phyloP scores from a whole-genome alignment of 1,284 basidiomycete species.

The Leccinum insolens region DNA sequence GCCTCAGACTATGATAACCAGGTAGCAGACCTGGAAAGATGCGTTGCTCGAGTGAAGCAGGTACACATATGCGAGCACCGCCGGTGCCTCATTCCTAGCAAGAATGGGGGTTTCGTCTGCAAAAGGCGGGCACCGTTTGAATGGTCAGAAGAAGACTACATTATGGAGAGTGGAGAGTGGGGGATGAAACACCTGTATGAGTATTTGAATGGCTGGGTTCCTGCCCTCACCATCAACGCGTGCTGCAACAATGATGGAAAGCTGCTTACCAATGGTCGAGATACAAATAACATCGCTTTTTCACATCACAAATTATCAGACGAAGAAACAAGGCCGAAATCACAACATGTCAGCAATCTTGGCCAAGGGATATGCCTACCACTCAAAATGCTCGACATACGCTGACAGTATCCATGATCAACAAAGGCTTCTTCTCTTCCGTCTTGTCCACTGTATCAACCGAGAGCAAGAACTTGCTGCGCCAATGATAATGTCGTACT shows the following conservation, averaged over 20 bases:
- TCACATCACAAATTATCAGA: slow-evolving; percentile 35
- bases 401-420: not conserved
- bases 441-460: not conserved
- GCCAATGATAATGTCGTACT: slow-evolving; percentile 2
- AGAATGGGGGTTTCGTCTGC: not conserved
- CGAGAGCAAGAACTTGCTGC: not conserved
- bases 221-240: not conserved
- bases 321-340: slow-evolving; percentile 6
- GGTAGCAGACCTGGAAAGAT: not conserved
- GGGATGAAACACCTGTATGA: not conserved
- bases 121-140: not conserved
- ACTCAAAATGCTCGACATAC: not conserved
- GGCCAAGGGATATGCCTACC: slow-evolving; percentile 8
- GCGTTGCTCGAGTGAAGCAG: not conserved
- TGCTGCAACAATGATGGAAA: slow-evolving; percentile 15
- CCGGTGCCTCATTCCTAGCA: not conserved
- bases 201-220: slow-evolving; percentile 3
- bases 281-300: slow-evolving; percentile 13
- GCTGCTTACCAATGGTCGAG: slow-evolving; percentile 15
- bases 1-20: not conserved
- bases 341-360: slow-evolving; percentile 6
- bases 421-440: not conserved
- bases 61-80: not conserved
- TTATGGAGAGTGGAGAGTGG: not conserved
- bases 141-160: not conserved